Conservation (phyloP, 345 rosid species). For the Conringia planisiliqua region DNA sequence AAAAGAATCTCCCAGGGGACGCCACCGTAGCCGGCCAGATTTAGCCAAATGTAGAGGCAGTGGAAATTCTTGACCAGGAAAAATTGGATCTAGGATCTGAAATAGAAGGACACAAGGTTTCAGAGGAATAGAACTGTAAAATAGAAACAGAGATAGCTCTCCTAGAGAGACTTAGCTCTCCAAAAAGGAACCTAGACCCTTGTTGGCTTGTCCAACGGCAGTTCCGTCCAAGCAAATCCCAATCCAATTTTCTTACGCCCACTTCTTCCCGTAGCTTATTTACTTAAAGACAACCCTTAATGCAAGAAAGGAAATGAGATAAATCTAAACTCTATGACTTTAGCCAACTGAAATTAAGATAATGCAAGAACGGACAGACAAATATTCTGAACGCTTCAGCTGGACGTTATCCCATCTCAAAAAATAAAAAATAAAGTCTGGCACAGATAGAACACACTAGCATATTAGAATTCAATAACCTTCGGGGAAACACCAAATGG, state of each 20-base stretch:
- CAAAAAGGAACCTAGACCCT: conserved; percentile 10
- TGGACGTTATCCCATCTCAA: background rate
- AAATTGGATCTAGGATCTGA: conserved; percentile 83
- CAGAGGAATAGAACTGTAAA: background rate
- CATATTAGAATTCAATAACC: conserved; percentile 41
- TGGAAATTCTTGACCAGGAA: conserved; percentile 88
- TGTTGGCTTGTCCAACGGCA: conserved; percentile 1
- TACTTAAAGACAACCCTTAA: background rate
- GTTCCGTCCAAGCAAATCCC: background rate
- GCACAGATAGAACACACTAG: conserved; percentile 1
- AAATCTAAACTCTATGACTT: background rate
- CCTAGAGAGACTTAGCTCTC: background rate
- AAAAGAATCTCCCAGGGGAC: conserved; percentile 73
- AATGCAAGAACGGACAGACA: background rate
- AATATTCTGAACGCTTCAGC: background rate
- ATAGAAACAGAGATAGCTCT: conserved; percentile 2
- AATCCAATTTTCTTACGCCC: background rate
- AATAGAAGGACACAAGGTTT: conserved; percentile 14
- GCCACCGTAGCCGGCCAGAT: conserved; percentile 90
- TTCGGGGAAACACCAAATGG: conserved; percentile 93
- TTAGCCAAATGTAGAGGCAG: conserved; percentile 91
- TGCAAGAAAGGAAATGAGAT: conserved; percentile 8
- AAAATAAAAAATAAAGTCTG: background rate
- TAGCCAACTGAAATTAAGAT: background rate
- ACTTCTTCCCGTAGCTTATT: background rate